Evolutionary conservation across 345 rosid genomes (phyloP), one percentile per base, ranked within the genome.

Genomic region (Citrus sp.): DNA sequence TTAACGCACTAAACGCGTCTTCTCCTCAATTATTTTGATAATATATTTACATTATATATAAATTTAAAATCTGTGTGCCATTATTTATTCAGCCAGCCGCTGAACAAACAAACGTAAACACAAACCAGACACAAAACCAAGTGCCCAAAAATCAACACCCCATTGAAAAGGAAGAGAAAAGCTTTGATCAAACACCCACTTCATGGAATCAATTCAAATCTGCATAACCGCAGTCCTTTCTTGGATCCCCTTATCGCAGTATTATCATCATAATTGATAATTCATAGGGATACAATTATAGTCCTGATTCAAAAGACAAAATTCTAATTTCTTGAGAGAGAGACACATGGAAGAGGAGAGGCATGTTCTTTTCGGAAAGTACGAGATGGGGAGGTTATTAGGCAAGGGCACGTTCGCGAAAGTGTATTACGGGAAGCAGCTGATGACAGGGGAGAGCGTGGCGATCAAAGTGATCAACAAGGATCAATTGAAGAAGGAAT

Each of bases 361-460:
- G 37, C 78, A 67, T 14, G 35, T 83, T 28, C 28, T 94, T 54
- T 90, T 93, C 37, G 92, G 89, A 61, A 91, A 87, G 79, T 92
- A 94, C 80, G 87, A 83, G 79, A 80, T 90, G 82, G 98, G 95
- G 38, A 80, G 83, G 77, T 28, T 94, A 3, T 70, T 93, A 21
- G 98, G 98, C 0, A 90, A 91, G 51, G 98, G 98, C 1, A 88
- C 92, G 66, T 93, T 94, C 81, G 98, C 98, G 6, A 93, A 94
- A 67, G 98, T 94, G 0, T 92, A 89, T 30, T 82, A 87, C 40
- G 97, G 93, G 10, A 89, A 84, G 24, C 82, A 87, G n/a, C 73
- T 89, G 6, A 68, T 80, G 8, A 81, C 90, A 1, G 88, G 86
- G 0, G 92, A 89, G 73, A 78, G 85, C 61, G 97, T 92, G 35